phyloP scores from a whole-genome alignment of 2,329 filamentous ascomycete genomes.

The Fusarium xyrophilum region DNA sequence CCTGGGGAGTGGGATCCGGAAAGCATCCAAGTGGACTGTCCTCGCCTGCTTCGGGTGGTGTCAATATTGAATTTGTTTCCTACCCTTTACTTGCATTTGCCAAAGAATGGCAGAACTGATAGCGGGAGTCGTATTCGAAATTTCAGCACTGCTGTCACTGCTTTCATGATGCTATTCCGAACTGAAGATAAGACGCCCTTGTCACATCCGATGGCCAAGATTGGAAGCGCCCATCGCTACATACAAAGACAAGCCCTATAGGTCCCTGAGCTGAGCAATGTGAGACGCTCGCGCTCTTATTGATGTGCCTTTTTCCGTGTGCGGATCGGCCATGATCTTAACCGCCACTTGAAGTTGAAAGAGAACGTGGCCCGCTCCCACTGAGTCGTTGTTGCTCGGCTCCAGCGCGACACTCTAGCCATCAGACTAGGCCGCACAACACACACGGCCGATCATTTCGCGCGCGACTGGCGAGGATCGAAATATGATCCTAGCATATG shows the following conservation, averaged over 20 bases:
- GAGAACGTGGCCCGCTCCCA: constrained; percentile 43
- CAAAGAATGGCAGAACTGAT: background rate
- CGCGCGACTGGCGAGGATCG: constrained; percentile 35
- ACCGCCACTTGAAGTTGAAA: constrained; percentile 42
- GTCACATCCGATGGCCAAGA: background rate
- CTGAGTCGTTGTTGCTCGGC: constrained; percentile 39
- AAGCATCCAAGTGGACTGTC: constrained; percentile 30
- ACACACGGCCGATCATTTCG: constrained; percentile 37
- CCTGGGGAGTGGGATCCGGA: constrained; percentile 28
- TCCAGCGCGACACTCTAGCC: constrained; percentile 36
- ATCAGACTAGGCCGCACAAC: constrained; percentile 34
- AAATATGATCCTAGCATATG: constrained; percentile 26
- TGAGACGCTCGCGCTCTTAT: constrained; percentile 29
- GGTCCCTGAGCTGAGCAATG: constrained; percentile 16
- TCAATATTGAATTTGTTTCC: constrained; percentile 14
- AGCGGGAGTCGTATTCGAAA: constrained; percentile 6
- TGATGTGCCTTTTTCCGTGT: constrained; percentile 8
- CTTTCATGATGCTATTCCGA: constrained; percentile 17
- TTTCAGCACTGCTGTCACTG: background rate
- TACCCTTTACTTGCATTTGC: constrained; percentile 3
- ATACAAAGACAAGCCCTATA: background rate
- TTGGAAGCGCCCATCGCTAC: background rate
- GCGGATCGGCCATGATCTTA: constrained; percentile 33
- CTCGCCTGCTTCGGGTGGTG: constrained; percentile 17
- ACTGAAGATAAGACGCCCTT: background rate